These are phyloP conservation scores for Xylaria venustula DNA, from an alignment of 495 filamentous ascomycete genomes.

Conservation along the genomic window DNA sequence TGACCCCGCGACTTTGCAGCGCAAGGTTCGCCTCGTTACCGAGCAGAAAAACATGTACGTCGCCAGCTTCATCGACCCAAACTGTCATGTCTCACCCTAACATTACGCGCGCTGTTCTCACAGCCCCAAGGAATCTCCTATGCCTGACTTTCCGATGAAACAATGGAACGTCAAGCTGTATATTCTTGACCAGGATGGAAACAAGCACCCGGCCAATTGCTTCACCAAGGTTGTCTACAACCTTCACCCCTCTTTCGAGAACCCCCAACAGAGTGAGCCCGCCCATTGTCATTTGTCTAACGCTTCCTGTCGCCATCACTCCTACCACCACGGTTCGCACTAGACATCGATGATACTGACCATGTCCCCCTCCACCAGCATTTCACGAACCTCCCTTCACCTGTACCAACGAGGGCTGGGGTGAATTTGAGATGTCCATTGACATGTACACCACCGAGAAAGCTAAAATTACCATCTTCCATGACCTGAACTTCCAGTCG, in stretches of 20 bases:
- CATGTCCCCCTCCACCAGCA: conserved; percentile 43
- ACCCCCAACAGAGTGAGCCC: conserved; percentile 74
- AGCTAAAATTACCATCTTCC: conserved; percentile 72
- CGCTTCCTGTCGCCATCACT: not conserved
- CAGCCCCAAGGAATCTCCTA: conserved; percentile 67
- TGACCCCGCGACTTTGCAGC: conserved; percentile 40
- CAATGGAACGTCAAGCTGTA: conserved; percentile 66
- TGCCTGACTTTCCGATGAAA: conserved; percentile 90
- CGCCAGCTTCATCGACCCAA: conserved; percentile 6
- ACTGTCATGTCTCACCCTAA: conserved; percentile 14
- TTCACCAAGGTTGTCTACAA: conserved; percentile 92
- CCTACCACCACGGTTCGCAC: not conserved
- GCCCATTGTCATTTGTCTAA: not conserved
- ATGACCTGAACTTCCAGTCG: conserved; percentile 90
- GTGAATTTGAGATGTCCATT: conserved; percentile 96
- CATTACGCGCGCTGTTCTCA: conserved; percentile 15
- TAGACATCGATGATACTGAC: not conserved
- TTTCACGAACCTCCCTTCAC: conserved; percentile 83
- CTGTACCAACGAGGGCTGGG: conserved; percentile 94
- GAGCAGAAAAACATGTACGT: conserved; percentile 85
- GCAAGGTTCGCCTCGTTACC: conserved; percentile 87
- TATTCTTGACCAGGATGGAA: conserved; percentile 58
- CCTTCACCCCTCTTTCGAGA: conserved; percentile 89
- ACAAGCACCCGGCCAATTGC: conserved; percentile 71
- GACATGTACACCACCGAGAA: conserved; percentile 78